A percentile compares a stretch with the other conserved stretches of the same genome.
These are phyloP conservation scores for Arthrobotrys pseudoclavata DNA, from an alignment of 2,329 filamentous ascomycete genomes.

Conservation along the genomic window DNA sequence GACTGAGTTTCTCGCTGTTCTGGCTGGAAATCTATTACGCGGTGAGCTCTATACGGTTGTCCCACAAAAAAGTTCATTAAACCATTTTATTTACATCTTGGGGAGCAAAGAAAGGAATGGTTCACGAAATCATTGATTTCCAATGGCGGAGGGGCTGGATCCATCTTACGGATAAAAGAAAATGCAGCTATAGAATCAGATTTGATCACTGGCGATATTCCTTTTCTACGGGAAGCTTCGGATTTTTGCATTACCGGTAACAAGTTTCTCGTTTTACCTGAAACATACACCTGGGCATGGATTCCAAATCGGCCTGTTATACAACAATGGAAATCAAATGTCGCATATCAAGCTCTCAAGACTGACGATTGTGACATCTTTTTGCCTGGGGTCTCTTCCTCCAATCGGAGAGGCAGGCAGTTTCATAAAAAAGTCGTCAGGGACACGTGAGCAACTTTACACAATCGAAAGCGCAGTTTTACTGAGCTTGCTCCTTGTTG, in stretches of 20 bases:
- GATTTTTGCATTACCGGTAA: not conserved
- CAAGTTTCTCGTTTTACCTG: not conserved
- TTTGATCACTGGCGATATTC: not conserved
- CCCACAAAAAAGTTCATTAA: slow-evolving; percentile 12
- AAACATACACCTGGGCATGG: slow-evolving; percentile 22
- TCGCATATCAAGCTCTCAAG: not conserved
- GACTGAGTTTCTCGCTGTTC: slow-evolving; percentile 33
- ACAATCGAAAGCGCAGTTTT: slow-evolving; percentile 4
- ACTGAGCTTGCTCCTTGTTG: not conserved
- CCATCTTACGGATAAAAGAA: not conserved
- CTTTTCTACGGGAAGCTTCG: not conserved
- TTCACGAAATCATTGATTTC: not conserved
- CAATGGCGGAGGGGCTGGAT: not conserved
- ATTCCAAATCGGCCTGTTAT: slow-evolving; percentile 2
- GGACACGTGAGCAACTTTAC: not conserved
- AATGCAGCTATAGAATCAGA: not conserved
- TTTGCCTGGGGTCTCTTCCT: not conserved
- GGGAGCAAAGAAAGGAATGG: not conserved
- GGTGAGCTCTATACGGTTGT: slow-evolving; percentile 17
- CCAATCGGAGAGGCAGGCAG: not conserved
- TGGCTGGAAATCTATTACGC: too few species aligned
- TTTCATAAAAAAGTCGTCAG: not conserved
- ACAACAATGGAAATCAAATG: slow-evolving; percentile 16
- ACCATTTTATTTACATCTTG: slow-evolving; percentile 4
- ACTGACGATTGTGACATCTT: not conserved